Evolutionary conservation across 2,329 filamentous ascomycete species (phyloP).

Genomic region (Clonostachys chloroleuca): DNA sequence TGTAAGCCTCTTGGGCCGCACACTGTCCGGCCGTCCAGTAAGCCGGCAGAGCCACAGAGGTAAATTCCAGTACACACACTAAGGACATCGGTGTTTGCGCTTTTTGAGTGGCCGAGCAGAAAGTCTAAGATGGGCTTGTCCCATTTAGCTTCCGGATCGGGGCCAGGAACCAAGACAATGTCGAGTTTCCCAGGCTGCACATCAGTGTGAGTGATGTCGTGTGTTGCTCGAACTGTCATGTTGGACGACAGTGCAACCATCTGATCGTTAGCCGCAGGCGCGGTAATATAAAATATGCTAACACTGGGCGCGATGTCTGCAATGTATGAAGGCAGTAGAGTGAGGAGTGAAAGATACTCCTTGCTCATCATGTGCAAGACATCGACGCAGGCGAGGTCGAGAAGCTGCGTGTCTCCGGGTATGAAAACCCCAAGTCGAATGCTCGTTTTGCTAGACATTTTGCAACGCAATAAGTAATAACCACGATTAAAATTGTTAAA

Average conservation of each 20-base stretch:
- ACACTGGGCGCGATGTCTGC: constrained; percentile 35
- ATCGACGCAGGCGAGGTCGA: constrained; percentile 47
- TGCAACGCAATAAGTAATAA: too few species aligned
- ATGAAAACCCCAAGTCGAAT: constrained; percentile 47
- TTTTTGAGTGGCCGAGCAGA: constrained; percentile 31
- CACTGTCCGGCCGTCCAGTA: constrained; percentile 37
- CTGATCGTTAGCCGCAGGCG: constrained; percentile 19
- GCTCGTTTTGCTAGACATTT: background rate
- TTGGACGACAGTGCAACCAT: constrained; percentile 35
- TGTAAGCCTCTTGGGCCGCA: constrained; percentile 43
- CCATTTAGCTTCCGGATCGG: constrained; percentile 29
- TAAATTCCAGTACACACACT: constrained; percentile 47
- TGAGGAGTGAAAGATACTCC: constrained; percentile 31
- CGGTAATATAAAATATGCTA: constrained; percentile 40
- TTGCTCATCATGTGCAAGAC: constrained; percentile 39
- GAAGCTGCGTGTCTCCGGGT: constrained; percentile 37
- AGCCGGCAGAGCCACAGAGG: constrained; percentile 42
- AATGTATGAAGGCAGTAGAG: constrained; percentile 21
- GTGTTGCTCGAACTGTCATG: constrained; percentile 29
- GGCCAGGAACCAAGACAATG: constrained; percentile 45
- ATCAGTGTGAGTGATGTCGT: constrained; percentile 35
- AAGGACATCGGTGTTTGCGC: constrained; percentile 37
- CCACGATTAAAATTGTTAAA: too few species aligned
- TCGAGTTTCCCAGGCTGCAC: constrained; percentile 47
- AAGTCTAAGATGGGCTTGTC: constrained; percentile 29